Evolutionary conservation across 2,329 filamentous ascomycete genomes (phyloP).

Genomic region (Fusarium sp.): DNA sequence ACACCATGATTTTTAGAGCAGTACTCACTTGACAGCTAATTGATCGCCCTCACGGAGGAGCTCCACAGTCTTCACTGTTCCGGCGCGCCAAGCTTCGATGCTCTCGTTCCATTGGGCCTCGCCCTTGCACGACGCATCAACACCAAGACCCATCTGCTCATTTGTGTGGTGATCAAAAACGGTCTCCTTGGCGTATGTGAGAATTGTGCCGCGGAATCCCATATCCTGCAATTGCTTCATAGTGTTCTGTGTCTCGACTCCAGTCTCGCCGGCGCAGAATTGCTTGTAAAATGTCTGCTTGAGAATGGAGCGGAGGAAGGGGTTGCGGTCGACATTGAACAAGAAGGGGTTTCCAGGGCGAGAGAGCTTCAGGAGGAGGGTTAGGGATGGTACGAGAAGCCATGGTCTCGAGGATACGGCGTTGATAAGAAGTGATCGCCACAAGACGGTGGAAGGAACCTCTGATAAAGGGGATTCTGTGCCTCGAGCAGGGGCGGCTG

Average conservation of each 20-base stretch:
- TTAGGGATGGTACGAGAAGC: slow-evolving; percentile 53
- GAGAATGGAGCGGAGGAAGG: slow-evolving; percentile 59
- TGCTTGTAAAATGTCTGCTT: slow-evolving; percentile 66
- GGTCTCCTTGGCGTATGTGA: slow-evolving; percentile 64
- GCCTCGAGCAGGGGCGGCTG: slow-evolving; percentile 7
- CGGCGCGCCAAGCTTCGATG: slow-evolving; percentile 53
- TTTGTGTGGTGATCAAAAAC: slow-evolving; percentile 54
- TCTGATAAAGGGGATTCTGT: slow-evolving; percentile 40
- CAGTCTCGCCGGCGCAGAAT: slow-evolving; percentile 66
- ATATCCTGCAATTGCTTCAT: slow-evolving; percentile 58
- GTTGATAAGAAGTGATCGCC: slow-evolving; percentile 57
- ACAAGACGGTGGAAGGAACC: slow-evolving; percentile 51
- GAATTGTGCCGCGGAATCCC: slow-evolving; percentile 67
- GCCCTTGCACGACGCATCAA: slow-evolving; percentile 54
- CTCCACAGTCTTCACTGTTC: slow-evolving; percentile 48
- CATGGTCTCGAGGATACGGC: slow-evolving; percentile 60
- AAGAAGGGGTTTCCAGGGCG: slow-evolving; percentile 52
- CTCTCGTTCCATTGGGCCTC: slow-evolving; percentile 52
- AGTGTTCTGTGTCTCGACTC: slow-evolving; percentile 58
- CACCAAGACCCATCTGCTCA: slow-evolving; percentile 30
- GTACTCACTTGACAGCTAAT: slow-evolving; percentile 53
- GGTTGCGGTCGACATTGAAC: slow-evolving; percentile 62
- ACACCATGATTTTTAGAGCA: not conserved
- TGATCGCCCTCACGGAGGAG: slow-evolving; percentile 51
- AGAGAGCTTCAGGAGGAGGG: slow-evolving; percentile 50